phyloP scores from a whole-genome alignment of 371 early-diverging fungal genomes.

The Rhizopus stolonifer region DNA sequence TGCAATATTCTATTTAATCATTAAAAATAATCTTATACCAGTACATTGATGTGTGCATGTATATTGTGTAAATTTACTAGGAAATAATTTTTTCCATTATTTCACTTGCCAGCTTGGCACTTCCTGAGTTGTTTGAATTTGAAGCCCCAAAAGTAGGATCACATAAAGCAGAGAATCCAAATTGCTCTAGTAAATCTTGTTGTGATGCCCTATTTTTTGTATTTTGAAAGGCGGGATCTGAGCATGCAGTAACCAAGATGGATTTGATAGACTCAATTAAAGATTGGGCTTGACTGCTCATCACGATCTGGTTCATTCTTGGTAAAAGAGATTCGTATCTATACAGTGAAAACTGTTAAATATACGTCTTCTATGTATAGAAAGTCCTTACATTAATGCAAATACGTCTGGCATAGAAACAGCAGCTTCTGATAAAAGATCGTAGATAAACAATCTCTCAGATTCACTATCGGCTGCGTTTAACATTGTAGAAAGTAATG shows the following conservation, averaged over 20 bases:
- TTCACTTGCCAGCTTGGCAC: constrained; percentile 53
- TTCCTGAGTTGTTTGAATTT: constrained; percentile 26
- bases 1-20: neutral
- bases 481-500: constrained; percentile 74
- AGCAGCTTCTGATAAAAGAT: constrained; percentile 77
- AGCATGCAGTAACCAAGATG: constrained; percentile 68
- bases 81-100: constrained; percentile 55
- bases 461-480: constrained; percentile 79
- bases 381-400: constrained; percentile 61
- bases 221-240: constrained; percentile 49
- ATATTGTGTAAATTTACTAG: constrained; percentile 7
- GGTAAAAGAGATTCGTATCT: constrained; percentile 68
- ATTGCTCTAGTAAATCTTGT: constrained; percentile 41
- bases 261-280: constrained; percentile 70
- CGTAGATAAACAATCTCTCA: constrained; percentile 78
- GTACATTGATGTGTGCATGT: neutral
- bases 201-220: constrained; percentile 36
- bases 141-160: constrained; percentile 28
- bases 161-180: constrained; percentile 38
- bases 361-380: neutral
- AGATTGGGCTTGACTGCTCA: constrained; percentile 61
- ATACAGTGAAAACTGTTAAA: neutral
- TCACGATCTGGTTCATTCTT: constrained; percentile 70
- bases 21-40: neutral
- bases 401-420: constrained; percentile 74